Evolutionary conservation across 306 rosid genomes (phyloP).

Genomic region (Parietaria judaica): DNA sequence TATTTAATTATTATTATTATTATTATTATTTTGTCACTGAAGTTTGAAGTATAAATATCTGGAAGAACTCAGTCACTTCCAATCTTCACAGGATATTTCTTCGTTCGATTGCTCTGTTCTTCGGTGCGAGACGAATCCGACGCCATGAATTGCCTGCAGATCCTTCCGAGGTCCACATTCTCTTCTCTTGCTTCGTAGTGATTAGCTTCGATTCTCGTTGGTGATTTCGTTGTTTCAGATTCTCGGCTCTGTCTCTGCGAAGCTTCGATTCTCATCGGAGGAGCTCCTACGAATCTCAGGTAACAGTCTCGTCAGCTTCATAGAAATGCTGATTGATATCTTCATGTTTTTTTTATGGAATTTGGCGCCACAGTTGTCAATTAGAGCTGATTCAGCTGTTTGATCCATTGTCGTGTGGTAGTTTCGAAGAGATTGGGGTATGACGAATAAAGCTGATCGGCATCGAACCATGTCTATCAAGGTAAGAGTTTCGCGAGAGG

Average conservation of each 20-base stretch:
- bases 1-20: no score
- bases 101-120: no score
- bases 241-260: slow-evolving; percentile 37
- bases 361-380: slow-evolving; percentile 35
- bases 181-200: background rate
- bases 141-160: slow-evolving; percentile 59
- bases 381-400: slow-evolving; percentile 14
- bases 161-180: slow-evolving; percentile 42
- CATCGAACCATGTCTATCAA: slow-evolving; percentile 44
- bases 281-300: slow-evolving; percentile 31
- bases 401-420: background rate
- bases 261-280: slow-evolving; percentile 29
- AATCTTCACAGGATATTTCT: no score
- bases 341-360: background rate
- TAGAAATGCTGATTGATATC: background rate
- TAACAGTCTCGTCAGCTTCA: slow-evolving; percentile 15
- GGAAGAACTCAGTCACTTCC: no score
- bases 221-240: slow-evolving; percentile 33
- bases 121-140: no score
- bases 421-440: background rate
- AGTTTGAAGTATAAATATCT: no score
- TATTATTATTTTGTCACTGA: no score
- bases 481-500: slow-evolving; percentile 26
- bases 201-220: background rate
- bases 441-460: slow-evolving; percentile 21